Conservation (phyloP, 2,329 filamentous ascomycete genomes). For the Colletotrichum sansevieriae region DNA sequence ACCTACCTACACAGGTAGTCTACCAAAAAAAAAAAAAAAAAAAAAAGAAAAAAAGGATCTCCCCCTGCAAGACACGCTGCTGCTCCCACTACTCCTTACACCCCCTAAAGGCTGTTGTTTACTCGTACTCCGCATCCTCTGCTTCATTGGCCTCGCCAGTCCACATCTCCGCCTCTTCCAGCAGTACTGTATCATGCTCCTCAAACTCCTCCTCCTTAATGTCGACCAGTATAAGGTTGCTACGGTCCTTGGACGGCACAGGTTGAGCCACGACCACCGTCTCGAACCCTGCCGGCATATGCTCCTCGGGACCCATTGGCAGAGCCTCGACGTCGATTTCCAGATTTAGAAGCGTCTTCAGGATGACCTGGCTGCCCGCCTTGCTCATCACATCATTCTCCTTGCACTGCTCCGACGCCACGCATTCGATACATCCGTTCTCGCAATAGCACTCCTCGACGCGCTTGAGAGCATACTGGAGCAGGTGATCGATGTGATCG, state of each 20-base stretch:
- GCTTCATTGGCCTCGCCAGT: neutral
- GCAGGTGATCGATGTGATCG: slow-evolving; percentile 86
- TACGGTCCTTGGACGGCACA: slow-evolving; percentile 61
- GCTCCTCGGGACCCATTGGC: slow-evolving; percentile 85
- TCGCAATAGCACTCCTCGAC: slow-evolving; percentile 82
- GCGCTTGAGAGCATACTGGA: slow-evolving; percentile 80
- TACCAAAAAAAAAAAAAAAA: too few relatives aligned
- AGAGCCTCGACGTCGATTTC: slow-evolving; percentile 87
- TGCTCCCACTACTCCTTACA: too few relatives aligned
- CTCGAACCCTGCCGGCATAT: slow-evolving; percentile 79
- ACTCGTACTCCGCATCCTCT: neutral
- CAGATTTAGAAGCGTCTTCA: slow-evolving; percentile 80
- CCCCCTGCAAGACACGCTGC: too few relatives aligned
- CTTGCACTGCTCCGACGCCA: slow-evolving; percentile 86
- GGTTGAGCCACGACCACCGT: slow-evolving; percentile 82
- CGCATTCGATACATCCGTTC: slow-evolving; percentile 90
- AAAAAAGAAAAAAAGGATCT: too few relatives aligned
- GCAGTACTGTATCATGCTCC: slow-evolving; percentile 10
- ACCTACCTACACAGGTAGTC: too few relatives aligned
- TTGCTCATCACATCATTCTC: slow-evolving; percentile 95
- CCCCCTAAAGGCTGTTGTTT: neutral
- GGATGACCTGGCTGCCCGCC: slow-evolving; percentile 83
- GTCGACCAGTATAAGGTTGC: slow-evolving; percentile 15
- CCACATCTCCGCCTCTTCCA: slow-evolving; percentile 23
- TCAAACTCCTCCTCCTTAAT: slow-evolving; percentile 42